phyloP scores from a whole-genome alignment of 352 stramenopile genomes.

The Pythium brassicae region DNA sequence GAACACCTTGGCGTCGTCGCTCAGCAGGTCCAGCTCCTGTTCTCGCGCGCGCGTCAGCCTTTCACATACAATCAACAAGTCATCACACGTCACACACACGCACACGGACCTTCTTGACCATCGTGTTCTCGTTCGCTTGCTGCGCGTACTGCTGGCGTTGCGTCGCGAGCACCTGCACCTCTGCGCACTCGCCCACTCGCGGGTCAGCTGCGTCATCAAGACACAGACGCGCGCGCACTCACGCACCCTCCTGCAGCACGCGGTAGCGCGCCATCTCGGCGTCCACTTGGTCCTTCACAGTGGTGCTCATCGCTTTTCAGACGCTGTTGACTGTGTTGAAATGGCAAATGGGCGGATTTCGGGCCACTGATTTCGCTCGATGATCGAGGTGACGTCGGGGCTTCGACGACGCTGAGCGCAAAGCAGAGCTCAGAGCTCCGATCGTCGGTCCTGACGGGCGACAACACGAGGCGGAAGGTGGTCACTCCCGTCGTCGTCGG shows the following conservation, averaged over 20 bases:
- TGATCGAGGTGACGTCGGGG: no score
- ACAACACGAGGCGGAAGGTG: no score
- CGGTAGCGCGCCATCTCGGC: slow-evolving; percentile 89
- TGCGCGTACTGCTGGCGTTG: slow-evolving; percentile 90
- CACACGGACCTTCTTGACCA: slow-evolving; percentile 85
- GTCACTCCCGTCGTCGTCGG: no score
- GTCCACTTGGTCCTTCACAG: slow-evolving; percentile 76
- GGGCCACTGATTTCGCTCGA: background rate
- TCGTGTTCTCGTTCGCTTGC: slow-evolving; percentile 95
- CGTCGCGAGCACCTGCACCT: slow-evolving; percentile 77
- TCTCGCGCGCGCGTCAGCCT: background rate
- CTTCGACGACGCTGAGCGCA: no score
- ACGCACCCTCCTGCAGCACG: slow-evolving; percentile 86
- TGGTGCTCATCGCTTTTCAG: slow-evolving; percentile 13
- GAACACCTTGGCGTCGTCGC: slow-evolving; percentile 89
- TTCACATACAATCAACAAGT: background rate
- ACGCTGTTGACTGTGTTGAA: background rate
- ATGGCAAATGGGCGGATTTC: background rate
- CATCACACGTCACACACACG: background rate
- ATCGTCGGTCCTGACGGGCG: no score
- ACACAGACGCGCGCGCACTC: background rate
- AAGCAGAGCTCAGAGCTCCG: no score
- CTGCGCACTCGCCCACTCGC: slow-evolving; percentile 11
- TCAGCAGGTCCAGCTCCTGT: slow-evolving; percentile 82
- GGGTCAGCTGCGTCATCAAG: background rate